Conservation (phyloP, 257 asterid genomes). For the Petrea volubilis region DNA sequence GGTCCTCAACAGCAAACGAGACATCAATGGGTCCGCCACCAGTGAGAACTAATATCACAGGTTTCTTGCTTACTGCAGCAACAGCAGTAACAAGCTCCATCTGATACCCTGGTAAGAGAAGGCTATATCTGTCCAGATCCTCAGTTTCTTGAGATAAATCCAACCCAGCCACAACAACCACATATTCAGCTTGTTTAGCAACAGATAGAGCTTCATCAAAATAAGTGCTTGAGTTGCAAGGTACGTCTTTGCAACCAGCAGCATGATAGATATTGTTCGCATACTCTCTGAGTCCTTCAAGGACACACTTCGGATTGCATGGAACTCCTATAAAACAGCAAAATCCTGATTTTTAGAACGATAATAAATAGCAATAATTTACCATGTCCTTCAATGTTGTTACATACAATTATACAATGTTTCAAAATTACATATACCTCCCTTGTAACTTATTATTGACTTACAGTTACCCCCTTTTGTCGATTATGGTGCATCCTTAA, state of each 20-base stretch:
- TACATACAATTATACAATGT: too few species aligned
- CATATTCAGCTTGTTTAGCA: conserved; percentile 65
- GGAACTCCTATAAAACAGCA: conserved; percentile 59
- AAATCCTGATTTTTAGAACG: too few species aligned
- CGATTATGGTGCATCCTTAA: too few species aligned
- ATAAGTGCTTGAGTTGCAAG: conserved; percentile 64
- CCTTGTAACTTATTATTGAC: too few species aligned
- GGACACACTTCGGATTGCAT: conserved; percentile 66
- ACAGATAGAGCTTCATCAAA: conserved; percentile 59
- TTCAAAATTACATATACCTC: too few species aligned
- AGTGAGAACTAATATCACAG: conserved; percentile 70
- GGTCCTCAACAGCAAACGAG: conserved; percentile 67
- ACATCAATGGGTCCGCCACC: conserved; percentile 94
- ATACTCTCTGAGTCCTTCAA: conserved; percentile 50
- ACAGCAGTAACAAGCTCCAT: conserved; percentile 51
- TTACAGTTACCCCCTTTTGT: too few species aligned
- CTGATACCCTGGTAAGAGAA: conserved; percentile 90
- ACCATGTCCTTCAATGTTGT: too few species aligned
- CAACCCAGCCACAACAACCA: conserved; percentile 73
- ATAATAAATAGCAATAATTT: too few species aligned
- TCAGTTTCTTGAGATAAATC: conserved; percentile 89
- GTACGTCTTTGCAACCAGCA: conserved; percentile 65
- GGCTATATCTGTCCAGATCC: conserved; percentile 86
- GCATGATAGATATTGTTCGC: conserved; percentile 56
- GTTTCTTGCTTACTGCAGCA: conserved; percentile 66